Base-by-base conservation (phyloP, 2,329 filamentous ascomycete species). In the Apiospora pterosperma region DNA sequence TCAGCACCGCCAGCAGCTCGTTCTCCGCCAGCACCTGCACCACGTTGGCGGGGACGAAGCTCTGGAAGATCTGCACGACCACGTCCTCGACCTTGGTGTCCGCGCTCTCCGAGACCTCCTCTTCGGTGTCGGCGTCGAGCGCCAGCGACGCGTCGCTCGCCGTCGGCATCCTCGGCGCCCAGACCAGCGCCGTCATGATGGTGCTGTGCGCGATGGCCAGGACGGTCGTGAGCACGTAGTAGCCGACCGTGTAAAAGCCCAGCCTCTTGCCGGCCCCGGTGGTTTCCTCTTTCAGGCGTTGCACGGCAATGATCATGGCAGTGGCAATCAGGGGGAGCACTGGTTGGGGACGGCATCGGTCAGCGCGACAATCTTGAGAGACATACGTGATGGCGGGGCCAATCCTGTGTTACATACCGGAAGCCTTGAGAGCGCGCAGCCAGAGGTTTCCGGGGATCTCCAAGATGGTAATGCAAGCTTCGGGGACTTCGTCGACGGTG, bases 261-360 rank as follows among this genome's bases (percentile, higher is more conserved):
- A 85, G 77, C 61, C 73, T 73, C 12, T 75, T 77, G 7, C 79
- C 82, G 31, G 31, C 36, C 14, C 79, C 77, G 11, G 77, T 70
- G 12, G 79, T 74, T 78, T 85, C 82, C 7, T 75, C 77, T 21
- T 80, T 77, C 8, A 85, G 76, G n/a, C 78, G 76, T 59, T 82
- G 81, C 6, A 85, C 75, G 5, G 83, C 81, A 21, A 85, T 75
- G 59, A 85, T 80, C 76, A 85, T 84, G 28, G 83, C 82, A 8
- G 77, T 80, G 31, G 85, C 75, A 48, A 85, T 85, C 63, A 85
- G 72, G 2, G 83, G 83, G 1, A 85, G 75, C 0, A 85, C 83
- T 83, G 39, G 31, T 23, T 23, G 6, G 21, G 31, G 21, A 19
- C 11, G 36, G 16, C 21, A 23, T 25, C 3, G 10, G 23, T 52